Evolutionary conservation across 257 asterid species (phyloP).

Genomic region (Schizonepeta tenuifolia): DNA sequence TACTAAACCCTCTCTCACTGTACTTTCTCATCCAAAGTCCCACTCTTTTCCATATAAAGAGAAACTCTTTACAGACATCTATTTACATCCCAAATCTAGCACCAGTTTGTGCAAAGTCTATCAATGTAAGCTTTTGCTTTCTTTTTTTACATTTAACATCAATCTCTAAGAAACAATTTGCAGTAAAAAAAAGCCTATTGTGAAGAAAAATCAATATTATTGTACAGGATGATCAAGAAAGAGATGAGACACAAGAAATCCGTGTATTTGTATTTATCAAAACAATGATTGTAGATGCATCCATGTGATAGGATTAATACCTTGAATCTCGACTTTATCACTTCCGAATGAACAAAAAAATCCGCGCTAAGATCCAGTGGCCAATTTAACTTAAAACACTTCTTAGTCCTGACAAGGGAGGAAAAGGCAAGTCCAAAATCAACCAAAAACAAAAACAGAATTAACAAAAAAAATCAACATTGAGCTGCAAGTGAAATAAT

Average conservation of each 20-base stretch:
- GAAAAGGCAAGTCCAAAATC: slow-evolving; percentile 14
- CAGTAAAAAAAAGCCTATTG: neutral
- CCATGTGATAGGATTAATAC: slow-evolving; percentile 21
- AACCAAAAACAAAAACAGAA: neutral
- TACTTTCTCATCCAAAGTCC: neutral
- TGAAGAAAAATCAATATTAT: neutral
- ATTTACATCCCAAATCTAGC: neutral
- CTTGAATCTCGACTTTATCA: slow-evolving; percentile 33
- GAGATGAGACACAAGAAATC: neutral
- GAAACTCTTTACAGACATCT: neutral
- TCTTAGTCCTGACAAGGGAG: slow-evolving; percentile 33
- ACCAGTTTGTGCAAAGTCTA: neutral
- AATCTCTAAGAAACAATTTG: neutral
- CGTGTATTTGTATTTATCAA: neutral
- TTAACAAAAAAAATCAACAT: neutral
- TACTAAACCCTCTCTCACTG: neutral
- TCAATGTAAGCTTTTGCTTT: too few relatives aligned
- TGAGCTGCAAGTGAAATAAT: neutral
- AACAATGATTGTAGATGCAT: slow-evolving; percentile 4
- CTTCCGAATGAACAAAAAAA: slow-evolving; percentile 37
- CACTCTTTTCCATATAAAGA: neutral
- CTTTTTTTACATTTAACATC: too few relatives aligned
- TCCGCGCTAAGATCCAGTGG: slow-evolving; percentile 27
- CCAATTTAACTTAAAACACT: slow-evolving; percentile 33
- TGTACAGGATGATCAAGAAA: neutral